Base-by-base conservation (phyloP, 192 early-diverging fungal species). In the Umbelopsis sp. region DNA sequence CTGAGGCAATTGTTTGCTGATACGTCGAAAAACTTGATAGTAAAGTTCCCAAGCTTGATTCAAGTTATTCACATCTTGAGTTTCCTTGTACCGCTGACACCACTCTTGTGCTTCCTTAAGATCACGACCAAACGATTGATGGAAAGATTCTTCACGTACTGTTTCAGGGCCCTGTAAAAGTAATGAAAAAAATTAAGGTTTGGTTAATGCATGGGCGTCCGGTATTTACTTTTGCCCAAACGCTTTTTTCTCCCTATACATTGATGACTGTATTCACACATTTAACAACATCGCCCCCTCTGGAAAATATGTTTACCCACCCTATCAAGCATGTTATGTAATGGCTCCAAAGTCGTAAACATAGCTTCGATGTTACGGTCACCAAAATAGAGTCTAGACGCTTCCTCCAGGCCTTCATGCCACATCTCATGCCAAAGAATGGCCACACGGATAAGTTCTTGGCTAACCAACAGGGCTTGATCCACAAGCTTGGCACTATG, bases 401-500 rank as follows among this genome's bases (percentile, higher is more conserved):
- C 96, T 49, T 95, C 93, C 59, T 96, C 94, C 5, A 99, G 75
- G 3, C 92, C 94, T 68, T 98, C 95, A 54, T 93, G 90, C 98
- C 98, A 99, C 93, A 96, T 92, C 81, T 99, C 98, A 43, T 96
- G 93, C 91, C 96, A 96, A 44, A 97, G 75, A 70, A 98, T 93
- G 6, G 98, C 94, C 10, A 97, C 93, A n/a, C 97, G 90, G 74
- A 98, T 97, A 25, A 99, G 87, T 74, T 99, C 98, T 75, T 96
- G 92, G 76, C 93, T 95, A 38, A 99, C 97, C 25, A 98, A 77
- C 8, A 97, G 79, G 9, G 96, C 97, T 81, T 96, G 95, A 51
- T 97, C 93, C 8, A 99, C 96, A 66, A 99, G 83, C 25, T 83
- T 71, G 12, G 95, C 85, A 68, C 89, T 90, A 77, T 95, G 89